Evolutionary conservation across 352 stramenopile species (phyloP), one percentile per base, ranked within the genome.

Genomic region (Phytophthora colocasiae): DNA sequence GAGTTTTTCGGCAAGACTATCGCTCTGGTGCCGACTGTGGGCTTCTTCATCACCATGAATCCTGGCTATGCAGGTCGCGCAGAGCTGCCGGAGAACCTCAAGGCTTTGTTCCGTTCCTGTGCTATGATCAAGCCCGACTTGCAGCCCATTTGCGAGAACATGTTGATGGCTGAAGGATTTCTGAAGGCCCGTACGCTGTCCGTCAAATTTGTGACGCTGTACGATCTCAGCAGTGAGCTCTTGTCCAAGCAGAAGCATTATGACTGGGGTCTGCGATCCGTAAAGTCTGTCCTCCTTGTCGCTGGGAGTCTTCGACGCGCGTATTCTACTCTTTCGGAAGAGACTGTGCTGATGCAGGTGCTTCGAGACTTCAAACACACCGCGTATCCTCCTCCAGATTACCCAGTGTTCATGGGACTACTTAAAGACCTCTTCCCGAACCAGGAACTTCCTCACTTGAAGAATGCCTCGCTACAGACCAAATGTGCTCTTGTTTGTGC

Each of bases 361-460:
- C 84, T 99, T 27, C 91, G 95, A 45, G 96, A 99, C 74, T 98
- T 98, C 59, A 99, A n/a, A 99, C 70, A 98, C 93, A 0, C 95
- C 96, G 1, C 97, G 97, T 50, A 93, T 98, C 47, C 81, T 97
- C 4, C 89, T 5, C 78, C 96, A 7, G 96, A 99, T 58, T 97
- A 94, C 40, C 90, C 93, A 3, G 94, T 98, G 29, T 99, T 99
- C 74, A 81, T 98, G 26, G 85, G 96, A 6, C 80, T 99, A 3
- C 87, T 98, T 17, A 88, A 87, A 31, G 96, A 99, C 56, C 75
- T 99, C 10, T 99, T 99, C 67, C 94, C 96, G 32, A 77, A 60
- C 1, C 71, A 83, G 48, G 53, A 72, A 6, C 67, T 89, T 1
- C 71, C 69, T 2, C 47, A 68, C 12, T 58, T 76, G 40, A 81